These are phyloP conservation scores for Oryza meridionalis DNA, from an alignment of 176 grass and related monocot genomes.

Conservation along the genomic window DNA sequence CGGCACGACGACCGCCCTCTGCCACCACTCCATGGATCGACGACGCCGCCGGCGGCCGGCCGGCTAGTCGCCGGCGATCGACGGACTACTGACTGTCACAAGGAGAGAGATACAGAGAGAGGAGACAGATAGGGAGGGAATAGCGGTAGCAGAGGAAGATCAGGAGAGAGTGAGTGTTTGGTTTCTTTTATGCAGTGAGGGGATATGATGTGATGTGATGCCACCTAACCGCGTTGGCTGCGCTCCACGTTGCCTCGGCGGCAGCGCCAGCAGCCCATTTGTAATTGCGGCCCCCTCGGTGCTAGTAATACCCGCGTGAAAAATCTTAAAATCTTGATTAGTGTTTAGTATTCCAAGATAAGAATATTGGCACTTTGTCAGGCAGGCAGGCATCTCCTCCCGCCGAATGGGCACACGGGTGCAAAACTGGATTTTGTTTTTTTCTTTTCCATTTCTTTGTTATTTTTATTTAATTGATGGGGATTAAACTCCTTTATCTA, in stretches of 20 bases:
- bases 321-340: background rate
- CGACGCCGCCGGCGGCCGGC: background rate
- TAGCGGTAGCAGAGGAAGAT: constrained; percentile 6
- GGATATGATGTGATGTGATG: background rate
- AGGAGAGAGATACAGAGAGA: background rate
- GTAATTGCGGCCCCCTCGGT: background rate
- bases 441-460: no score
- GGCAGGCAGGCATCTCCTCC: no score
- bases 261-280: constrained; percentile 44
- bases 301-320: background rate
- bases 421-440: no score
- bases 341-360: background rate
- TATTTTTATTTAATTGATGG: no score
- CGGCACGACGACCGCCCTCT: constrained; percentile 46
- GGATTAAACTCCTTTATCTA: no score
- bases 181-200: background rate
- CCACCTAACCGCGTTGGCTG: constrained; percentile 33
- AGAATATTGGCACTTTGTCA: background rate
- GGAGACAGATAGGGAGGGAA: background rate
- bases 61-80: constrained; percentile 21
- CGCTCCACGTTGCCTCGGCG: constrained; percentile 52
- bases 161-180: background rate
- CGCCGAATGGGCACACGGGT: no score
- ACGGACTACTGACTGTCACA: no score
- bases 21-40: constrained; percentile 65